Base-by-base conservation (phyloP, 148 eudicot species). In the Bassia scoparia region DNA sequence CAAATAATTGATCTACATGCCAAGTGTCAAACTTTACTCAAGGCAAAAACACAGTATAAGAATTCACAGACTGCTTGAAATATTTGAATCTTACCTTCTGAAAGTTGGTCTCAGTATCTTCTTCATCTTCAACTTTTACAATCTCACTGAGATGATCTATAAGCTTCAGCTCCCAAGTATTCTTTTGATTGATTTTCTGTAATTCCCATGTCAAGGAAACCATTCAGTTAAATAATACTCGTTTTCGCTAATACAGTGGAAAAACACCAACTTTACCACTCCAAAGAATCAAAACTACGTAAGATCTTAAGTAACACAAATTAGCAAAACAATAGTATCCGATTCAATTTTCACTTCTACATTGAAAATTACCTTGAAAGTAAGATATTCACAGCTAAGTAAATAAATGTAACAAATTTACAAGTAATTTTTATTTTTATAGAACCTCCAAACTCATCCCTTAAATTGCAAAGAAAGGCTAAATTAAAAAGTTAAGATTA, bases 121-220 rank as follows among this genome's bases (percentile, higher is more conserved):
- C 83, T 60, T 83, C 86, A 61, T 87, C 89, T 73, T 90, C 98
- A 35, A 89, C 95, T 74, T 87, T 90, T 37, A 94, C 85, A 59
- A 94, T 87, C 49, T 91, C 93, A 69, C 84, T 80, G n/a, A 94
- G 87, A 83, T 94, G 97, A 71, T 94, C 98, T 24, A 94, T 94
- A 86, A 94, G 80, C 78, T 81, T 80, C 80, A 94, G 85, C 81
- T 94, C 98, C 98, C 98, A 94, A 0, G 98, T 94, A 67, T 94
- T 94, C 83, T 91, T 94, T 80, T 94, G 98, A 73, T 89, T 94
- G 61, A 94, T 94, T 91, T 91, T 94, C 98, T 94, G 84, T 80
- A 81, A 41, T 52, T 52, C 44, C 46, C 72, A 70, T 16, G 54
- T 52, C 58, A 24, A 33, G 14, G 7, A 8, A 37, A 21, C 41